Evolutionary conservation across 352 stramenopile species (phyloP), one percentile per base, ranked within the genome.

Genomic region (Phytophthora boehmeriae): DNA sequence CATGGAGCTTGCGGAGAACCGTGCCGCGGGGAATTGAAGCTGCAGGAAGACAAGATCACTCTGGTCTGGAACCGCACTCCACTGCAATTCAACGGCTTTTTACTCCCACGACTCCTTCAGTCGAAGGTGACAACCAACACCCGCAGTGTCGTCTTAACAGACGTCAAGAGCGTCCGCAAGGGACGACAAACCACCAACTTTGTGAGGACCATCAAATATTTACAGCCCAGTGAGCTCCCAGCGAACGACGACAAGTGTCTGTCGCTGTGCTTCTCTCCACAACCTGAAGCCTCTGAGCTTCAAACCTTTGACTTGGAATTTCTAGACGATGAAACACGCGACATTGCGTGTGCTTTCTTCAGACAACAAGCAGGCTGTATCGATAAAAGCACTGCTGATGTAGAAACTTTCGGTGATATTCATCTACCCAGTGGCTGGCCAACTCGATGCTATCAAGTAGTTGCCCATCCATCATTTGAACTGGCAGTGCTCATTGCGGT

Each of bases 201-300:
- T 47, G 75, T 93, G 38, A 77, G 86, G 39, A 95, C 86, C 3
- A 88, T 90, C 59, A 95, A 95, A 64, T 95, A 91, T 53, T 44
- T 95, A 16, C 49, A 61, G 6, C 53, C 65, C 2, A 63, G 80
- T 0, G 63, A 74, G 8, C 61, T 93, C 10, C 75, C 83, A 0
- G 57, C 55, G 5, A 92, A 63, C 47, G 86, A 94, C 58, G 79
- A 89, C n/a, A 74, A 56, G 8, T 91, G 86, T 41, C 66, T 94
- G 8, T 94, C 86, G 30, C 57, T 94, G 20, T 86, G 75, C 32
- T 75, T 67, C 9, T 1, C 23, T 17, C 8, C 14, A 23, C 19
- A 32, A 51, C 11, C 30, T 35, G 34, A 43, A 30, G 54, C 38
- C 6, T 11, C 36, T 4, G 42, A 23, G 22, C 1, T 60, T 8